Base-by-base conservation (phyloP, 768 basidiomycete genomes). In the Cytidiella melzeri region DNA sequence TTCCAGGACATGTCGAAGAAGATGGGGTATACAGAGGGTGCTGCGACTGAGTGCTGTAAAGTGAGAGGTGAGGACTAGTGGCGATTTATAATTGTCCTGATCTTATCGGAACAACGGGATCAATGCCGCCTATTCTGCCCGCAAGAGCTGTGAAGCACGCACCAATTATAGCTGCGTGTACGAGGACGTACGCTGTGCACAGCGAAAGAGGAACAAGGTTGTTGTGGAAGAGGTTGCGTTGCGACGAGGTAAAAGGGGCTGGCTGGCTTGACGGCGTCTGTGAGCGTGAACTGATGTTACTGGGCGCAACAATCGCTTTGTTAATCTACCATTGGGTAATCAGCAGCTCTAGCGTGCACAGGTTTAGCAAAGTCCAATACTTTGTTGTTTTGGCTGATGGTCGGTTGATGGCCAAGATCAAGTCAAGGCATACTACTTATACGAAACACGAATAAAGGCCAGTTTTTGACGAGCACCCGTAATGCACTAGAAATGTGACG, bases 1-100 rank as follows among this genome's bases (percentile, higher is more conserved):
- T 61, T 64, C 61, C 60, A 57, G 26, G 57, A 52, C 55, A 55
- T 55, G 38, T 34, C 15, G 15, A 34, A 34, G 30, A 7, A 10
- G 10, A 11, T 40, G 11, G 36, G 27, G 41, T 11, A 53, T 25
- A 44, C 51, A 51, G 47, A 40, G 19, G 42, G 26, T 41, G 49
- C 28, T 44, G 38, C n/a, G 18, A 34, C 30, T 15, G 18, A 18
- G 11, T 24, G n/a, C 40, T 41, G 23, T 34, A 15, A 34, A 15
- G 15, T 7, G 30, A 15, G 30, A 34, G 15, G 41, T 43, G 20
- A 13, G 41, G 13, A 34, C 10, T 18, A 20, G 41, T 49, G 48
- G 41, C 25, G 13, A 26, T 43, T 40, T 34, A 34, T 34, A 34
- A 34, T 34, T 34, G 30, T 41, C 11, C 40, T 41, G 40, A 41